Evolutionary conservation across 306 rosid genomes (phyloP).

Genomic region (Cercis canadensis): DNA sequence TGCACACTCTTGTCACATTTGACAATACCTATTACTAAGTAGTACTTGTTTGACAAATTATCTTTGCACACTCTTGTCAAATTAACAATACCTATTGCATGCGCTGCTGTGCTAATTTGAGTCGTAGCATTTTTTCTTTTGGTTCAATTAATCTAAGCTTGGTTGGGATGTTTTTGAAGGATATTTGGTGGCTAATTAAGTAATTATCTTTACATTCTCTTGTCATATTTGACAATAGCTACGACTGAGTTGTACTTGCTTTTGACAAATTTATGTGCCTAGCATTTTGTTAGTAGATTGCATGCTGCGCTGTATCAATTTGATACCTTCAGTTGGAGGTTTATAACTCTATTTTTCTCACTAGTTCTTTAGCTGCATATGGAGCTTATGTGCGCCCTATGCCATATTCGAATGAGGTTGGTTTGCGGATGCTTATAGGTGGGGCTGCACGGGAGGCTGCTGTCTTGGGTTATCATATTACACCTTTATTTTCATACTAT

Average conservation of each 20-base stretch:
- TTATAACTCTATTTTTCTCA: slow-evolving; percentile 28
- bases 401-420: slow-evolving; percentile 92
- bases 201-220: too few species aligned
- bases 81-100: too few species aligned
- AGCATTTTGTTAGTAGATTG: neutral
- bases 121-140: neutral
- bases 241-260: slow-evolving; percentile 14
- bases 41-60: too few species aligned
- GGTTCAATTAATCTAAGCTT: slow-evolving; percentile 1
- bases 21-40: too few species aligned
- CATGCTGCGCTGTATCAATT: slow-evolving; percentile 32
- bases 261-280: neutral
- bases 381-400: slow-evolving; percentile 87
- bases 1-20: too few species aligned
- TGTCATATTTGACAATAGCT: neutral
- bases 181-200: neutral
- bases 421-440: slow-evolving; percentile 96
- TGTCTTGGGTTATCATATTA: slow-evolving; percentile 70
- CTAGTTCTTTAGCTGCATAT: slow-evolving; percentile 92
- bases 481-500: slow-evolving; percentile 83
- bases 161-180: slow-evolving; percentile 1
- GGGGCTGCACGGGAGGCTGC: slow-evolving; percentile 91
- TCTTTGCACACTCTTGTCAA: too few species aligned
- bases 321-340: slow-evolving; percentile 2
- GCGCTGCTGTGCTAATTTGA: too few species aligned